These are phyloP conservation scores for Xylaria acuta DNA, from an alignment of 495 filamentous ascomycete genomes.

Conservation along the genomic window DNA sequence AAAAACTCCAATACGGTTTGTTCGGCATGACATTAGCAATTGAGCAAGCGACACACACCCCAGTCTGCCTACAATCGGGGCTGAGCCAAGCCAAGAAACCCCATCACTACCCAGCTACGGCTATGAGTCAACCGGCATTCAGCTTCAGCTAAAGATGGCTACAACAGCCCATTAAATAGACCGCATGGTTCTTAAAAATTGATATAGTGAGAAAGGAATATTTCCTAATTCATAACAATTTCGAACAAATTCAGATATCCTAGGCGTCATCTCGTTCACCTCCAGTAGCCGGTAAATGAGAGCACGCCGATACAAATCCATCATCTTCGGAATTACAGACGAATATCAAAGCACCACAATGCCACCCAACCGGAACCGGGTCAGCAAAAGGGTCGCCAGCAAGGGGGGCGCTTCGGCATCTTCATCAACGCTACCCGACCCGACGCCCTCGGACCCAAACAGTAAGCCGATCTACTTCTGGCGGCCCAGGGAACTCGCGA, in stretches of 20 bases:
- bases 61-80: neutral
- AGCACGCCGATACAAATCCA: neutral
- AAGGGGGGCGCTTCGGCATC: neutral
- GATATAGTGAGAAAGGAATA: neutral
- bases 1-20: too few species aligned
- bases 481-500: conserved; percentile 33
- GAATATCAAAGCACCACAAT: neutral
- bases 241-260: neutral
- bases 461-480: conserved; percentile 36
- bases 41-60: neutral
- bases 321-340: neutral
- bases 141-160: neutral
- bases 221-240: too few species aligned
- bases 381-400: neutral
- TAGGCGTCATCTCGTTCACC: too few species aligned
- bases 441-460: neutral
- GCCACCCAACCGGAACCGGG: conserved; percentile 10
- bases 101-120: neutral
- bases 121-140: conserved; percentile 13
- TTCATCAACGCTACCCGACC: neutral
- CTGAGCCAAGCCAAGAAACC: neutral
- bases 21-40: too few species aligned
- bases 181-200: neutral
- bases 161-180: neutral
- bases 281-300: neutral